Evolutionary conservation across 345 rosid species (phyloP), one percentile per base, ranked within the genome.

Genomic region (Eucalyptus brandiana): DNA sequence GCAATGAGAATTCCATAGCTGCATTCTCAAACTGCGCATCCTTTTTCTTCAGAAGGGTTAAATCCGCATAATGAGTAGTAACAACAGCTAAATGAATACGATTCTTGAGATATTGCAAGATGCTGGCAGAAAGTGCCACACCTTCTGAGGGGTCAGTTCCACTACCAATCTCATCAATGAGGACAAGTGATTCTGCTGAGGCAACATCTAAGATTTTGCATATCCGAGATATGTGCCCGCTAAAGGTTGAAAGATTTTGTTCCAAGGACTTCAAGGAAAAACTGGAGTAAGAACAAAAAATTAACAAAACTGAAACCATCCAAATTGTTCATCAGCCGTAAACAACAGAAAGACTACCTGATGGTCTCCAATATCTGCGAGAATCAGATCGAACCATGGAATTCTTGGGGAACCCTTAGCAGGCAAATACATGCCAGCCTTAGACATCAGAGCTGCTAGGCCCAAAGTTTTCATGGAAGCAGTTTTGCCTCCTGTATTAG

Each of bases 121-220:
- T 95, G 93, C 98, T 93, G 11, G 98, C 90, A 50, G 99, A 94
- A 83, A 97, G 97, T 58, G 98, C 98, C 89, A 97, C 97, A 26
- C 99, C 99, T 94, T 97, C 98, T 15, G 97, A 93, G 88, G 99
- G 99, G 95, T 97, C 99, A 90, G 99, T 97, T 90, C 99, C 99
- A 51, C 98, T 93, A 85, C 99, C 95, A 89, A 97, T 96, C 95
- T 97, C 99, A 67, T 97, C 99, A 89, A 97, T 90, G 51, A 97
- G 96, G 87, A 97, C 97, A 87, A 97, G 98, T 42, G 99, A 97
- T 88, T 94, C 95, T 87, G 93, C 92, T 32, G 99, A 92, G 91
- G 94, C 94, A 89, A 94, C 91, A 88, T 95, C 95, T 94, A 97
- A 92, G 89, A 97, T 95, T 89, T 93, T 93, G 91, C 96, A 86